A percentile compares a stretch with the other conserved stretches of the same genome.
phyloP scores from a whole-genome alignment of 225 moss, liverwort and hornwort species.

The Ulota crispa region DNA sequence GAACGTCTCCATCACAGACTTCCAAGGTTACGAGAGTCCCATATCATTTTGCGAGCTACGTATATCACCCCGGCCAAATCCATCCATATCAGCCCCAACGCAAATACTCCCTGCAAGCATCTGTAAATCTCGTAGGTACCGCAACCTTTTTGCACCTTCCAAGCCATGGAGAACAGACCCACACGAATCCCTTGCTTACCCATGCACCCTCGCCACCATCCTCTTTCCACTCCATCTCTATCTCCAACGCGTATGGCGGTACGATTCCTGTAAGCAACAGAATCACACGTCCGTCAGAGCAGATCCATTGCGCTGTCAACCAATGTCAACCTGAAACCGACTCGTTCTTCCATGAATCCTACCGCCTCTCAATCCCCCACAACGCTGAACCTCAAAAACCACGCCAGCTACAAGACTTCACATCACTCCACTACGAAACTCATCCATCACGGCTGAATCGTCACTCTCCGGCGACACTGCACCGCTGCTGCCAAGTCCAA shows the following conservation, averaged over 20 bases:
- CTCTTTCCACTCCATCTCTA: conserved; percentile 93
- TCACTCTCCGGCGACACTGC: background rate
- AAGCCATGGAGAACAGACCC: background rate
- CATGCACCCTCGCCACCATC: conserved; percentile 52
- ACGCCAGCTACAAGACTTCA: background rate
- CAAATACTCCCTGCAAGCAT: background rate
- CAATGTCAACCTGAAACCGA: background rate
- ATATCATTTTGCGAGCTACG: background rate
- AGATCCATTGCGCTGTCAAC: background rate
- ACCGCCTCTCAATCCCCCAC: background rate
- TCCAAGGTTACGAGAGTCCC: background rate
- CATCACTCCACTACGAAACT: background rate
- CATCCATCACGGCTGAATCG: background rate
- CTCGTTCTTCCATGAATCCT: no score
- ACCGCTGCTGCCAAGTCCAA: background rate
- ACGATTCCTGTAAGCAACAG: conserved; percentile 68
- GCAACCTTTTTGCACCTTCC: background rate
- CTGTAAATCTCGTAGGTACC: background rate
- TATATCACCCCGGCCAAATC: background rate
- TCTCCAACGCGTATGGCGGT: conserved; percentile 79
- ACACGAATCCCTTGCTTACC: conserved; percentile 38
- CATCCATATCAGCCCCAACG: background rate
- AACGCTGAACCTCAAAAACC: background rate
- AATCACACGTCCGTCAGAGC: background rate
- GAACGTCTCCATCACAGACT: background rate